These are phyloP conservation scores for Tolypocladium pustulatum DNA, from an alignment of 2,329 filamentous ascomycete genomes.

Conservation along the genomic window DNA sequence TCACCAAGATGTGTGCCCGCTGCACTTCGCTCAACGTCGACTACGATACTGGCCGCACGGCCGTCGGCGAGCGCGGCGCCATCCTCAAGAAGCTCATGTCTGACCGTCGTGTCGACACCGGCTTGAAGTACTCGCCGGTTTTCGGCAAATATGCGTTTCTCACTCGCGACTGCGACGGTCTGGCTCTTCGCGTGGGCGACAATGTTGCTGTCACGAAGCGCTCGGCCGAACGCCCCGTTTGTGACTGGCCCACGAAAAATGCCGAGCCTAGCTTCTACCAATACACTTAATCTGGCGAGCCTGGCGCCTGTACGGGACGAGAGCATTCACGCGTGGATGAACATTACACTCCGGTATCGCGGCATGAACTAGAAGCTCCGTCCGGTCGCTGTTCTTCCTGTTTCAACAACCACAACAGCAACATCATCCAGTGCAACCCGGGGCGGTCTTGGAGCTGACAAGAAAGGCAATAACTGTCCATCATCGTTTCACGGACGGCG, in stretches of 20 bases:
- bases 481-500: neutral
- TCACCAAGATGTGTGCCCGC: conserved; percentile 61
- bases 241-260: conserved; percentile 34
- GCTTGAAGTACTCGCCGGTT: conserved; percentile 55
- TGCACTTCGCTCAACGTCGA: conserved; percentile 64
- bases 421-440: neutral
- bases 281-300: neutral
- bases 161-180: conserved; percentile 9
- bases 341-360: neutral
- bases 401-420: neutral
- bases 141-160: conserved; percentile 67
- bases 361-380: no score
- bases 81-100: conserved; percentile 60
- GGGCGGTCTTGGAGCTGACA: neutral
- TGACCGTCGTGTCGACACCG: conserved; percentile 60
- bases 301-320: neutral
- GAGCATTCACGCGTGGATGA: neutral
- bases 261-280: conserved; percentile 15
- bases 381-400: neutral
- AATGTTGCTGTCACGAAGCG: conserved; percentile 39
- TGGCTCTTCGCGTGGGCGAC: conserved; percentile 42
- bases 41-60: conserved; percentile 51
- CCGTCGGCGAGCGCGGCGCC: conserved; percentile 43
- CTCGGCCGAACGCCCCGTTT: conserved; percentile 40
- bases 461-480: neutral